Evolutionary conservation across 1,284 basidiomycete genomes (phyloP).

Genomic region (Agaricales sp.): DNA sequence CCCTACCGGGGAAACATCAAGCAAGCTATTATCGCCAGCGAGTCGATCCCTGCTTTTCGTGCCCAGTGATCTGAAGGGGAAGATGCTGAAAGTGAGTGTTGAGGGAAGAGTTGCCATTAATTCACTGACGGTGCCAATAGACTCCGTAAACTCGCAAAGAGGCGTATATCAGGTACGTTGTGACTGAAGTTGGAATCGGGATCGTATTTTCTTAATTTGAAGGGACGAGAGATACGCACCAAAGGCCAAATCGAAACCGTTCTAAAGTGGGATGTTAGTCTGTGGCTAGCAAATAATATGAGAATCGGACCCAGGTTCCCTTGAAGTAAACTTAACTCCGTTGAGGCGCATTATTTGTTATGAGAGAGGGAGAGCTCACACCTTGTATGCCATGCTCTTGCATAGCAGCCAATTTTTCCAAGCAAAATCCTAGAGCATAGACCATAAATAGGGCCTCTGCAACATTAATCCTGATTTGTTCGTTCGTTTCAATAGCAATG

Average conservation of each 20-base stretch:
- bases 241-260: constrained; percentile 86
- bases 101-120: too few species aligned
- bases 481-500: constrained; percentile 68
- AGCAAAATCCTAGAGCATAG: constrained; percentile 79
- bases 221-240: constrained; percentile 28
- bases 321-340: constrained; percentile 58
- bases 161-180: constrained; percentile 70
- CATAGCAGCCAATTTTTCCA: constrained; percentile 90
- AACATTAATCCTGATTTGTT: constrained; percentile 48
- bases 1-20: constrained; percentile 79
- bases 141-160: constrained; percentile 66
- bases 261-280: constrained; percentile 31
- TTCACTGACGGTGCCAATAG: constrained; percentile 41
- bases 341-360: constrained; percentile 19
- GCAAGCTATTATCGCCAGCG: constrained; percentile 70
- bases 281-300: constrained; percentile 2
- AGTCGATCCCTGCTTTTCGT: constrained; percentile 55
- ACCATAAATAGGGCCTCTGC: constrained; percentile 70
- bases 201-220: neutral
- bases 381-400: constrained; percentile 89
- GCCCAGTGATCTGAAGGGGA: constrained; percentile 44
- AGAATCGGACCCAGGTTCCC: constrained; percentile 67
- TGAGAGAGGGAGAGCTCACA: constrained; percentile 14
- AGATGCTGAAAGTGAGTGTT: too few species aligned
- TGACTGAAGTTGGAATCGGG: constrained; percentile 33